These are phyloP conservation scores for Lachnellula arida DNA, from an alignment of 2,329 filamentous ascomycete species.

Conservation along the genomic window DNA sequence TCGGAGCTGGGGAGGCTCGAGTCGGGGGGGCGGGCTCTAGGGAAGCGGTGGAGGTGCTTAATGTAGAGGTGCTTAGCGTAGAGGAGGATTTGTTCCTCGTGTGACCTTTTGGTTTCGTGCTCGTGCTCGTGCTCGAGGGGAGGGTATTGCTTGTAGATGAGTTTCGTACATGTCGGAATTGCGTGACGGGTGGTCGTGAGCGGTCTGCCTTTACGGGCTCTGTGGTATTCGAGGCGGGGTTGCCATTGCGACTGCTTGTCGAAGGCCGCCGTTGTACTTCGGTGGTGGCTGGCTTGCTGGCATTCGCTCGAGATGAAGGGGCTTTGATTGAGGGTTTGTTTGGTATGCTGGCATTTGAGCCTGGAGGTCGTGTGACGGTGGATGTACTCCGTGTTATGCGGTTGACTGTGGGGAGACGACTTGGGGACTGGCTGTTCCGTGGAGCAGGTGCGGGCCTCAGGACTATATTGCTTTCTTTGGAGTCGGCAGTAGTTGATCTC, in stretches of 20 bases:
- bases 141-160: conserved; percentile 20
- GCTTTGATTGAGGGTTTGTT: conserved; percentile 25
- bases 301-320: conserved; percentile 19
- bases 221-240: conserved; percentile 5
- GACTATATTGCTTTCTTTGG: conserved; percentile 5
- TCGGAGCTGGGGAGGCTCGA: conserved; percentile 14
- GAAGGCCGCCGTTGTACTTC: conserved; percentile 24
- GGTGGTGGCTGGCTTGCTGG: conserved; percentile 15
- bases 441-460: conserved; percentile 3
- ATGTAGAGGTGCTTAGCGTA: conserved; percentile 1
- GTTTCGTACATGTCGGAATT: conserved; percentile 26
- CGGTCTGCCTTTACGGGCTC: conserved; percentile 28
- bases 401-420: conserved; percentile 29
- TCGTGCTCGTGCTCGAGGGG: conserved; percentile 7
- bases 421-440: conserved; percentile 27
- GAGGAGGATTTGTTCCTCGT: conserved; percentile 28
- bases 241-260: conserved; percentile 7
- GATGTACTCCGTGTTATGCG: conserved; percentile 20
- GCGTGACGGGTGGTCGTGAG: conserved; percentile 23
- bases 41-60: conserved; percentile 17
- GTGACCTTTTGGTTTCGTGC: conserved; percentile 14
- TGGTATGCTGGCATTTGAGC: conserved; percentile 15
- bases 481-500: neutral
- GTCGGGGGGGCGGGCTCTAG: conserved; percentile 7
- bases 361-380: conserved; percentile 22